Evolutionary conservation across 768 basidiomycete species (phyloP), one percentile per base, ranked within the genome.

Genomic region (Austroboletus festivus): DNA sequence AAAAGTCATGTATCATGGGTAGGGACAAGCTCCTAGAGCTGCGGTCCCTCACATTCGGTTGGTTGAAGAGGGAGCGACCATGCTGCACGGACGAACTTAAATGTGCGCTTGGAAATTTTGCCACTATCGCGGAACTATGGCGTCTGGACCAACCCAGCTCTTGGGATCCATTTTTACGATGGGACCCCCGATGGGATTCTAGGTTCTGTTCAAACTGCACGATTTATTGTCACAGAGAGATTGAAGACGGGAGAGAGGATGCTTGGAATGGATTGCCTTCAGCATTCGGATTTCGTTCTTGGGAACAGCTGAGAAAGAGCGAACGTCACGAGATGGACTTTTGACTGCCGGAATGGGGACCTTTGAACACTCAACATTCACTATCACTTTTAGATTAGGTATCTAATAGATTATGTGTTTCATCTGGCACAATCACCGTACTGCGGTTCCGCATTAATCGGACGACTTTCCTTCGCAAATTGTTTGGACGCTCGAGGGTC

Each of bases 181-280:
- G 59, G 59, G 49, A 58, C 23, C 47, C 53, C 13, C 45, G 40
- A 16, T 61, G 59, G 59, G 59, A 61, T 41, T 15, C 45, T 2
- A 42, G 59, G 33, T 62, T 61, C 16, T 61, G 59, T 33, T 21
- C 46, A 15, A 47, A 43, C 8, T 61, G 59, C 23, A 51, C 42
- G 51, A 20, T 61, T 23, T 55, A 58, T 42, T 62, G 56, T 48
- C 59, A 62, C 1, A 47, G 59, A 41, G 56, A 62, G 44, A 62
- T 62, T 10, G 59, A 61, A 31, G 59, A 61, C 22, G 59, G 56
- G 19, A 54, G 59, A 39, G 60, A 62, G 33, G 60, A 61, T 12
- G 59, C 56, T 33, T 61, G 59, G 59, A 26, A 39, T n/a, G 49
- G 28, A 11, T 19, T 61, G 2, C 56, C 59, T 2, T 47, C 51